A percentile compares a stretch with the other conserved stretches of the same genome.
Conservation (phyloP, 192 early-diverging fungal species). For the Backusella morwellensis region DNA sequence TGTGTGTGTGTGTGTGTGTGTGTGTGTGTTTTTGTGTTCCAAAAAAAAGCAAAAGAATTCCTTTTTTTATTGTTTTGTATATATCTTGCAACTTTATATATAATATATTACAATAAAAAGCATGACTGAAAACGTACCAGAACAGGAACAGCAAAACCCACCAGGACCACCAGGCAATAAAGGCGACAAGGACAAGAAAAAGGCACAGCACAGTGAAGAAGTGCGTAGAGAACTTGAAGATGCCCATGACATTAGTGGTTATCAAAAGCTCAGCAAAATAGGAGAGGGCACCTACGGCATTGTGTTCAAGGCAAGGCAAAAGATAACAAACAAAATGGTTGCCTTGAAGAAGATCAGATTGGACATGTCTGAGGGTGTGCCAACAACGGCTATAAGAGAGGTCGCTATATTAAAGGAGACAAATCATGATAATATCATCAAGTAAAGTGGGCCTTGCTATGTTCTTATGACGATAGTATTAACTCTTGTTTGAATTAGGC, state of each 20-base stretch:
- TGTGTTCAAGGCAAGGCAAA: constrained; percentile 72
- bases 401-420: constrained; percentile 77
- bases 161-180: not conserved
- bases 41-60: too few species aligned
- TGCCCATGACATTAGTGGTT: constrained; percentile 42
- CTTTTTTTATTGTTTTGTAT: not conserved
- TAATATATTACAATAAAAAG: not conserved
- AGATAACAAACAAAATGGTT: constrained; percentile 53
- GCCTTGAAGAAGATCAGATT: constrained; percentile 77
- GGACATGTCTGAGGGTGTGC: constrained; percentile 65
- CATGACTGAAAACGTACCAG: not conserved
- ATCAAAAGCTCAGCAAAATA: constrained; percentile 74
- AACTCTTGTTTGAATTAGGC: constrained; percentile 41
- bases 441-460: constrained; percentile 12
- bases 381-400: constrained; percentile 73
- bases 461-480: not conserved
- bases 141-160: not conserved
- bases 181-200: not conserved
- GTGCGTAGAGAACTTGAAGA: constrained; percentile 11
- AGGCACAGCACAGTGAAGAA: not conserved
- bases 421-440: constrained; percentile 69
- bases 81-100: not conserved
- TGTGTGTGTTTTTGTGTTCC: not conserved
- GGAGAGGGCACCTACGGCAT: constrained; percentile 86
- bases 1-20: too few species aligned